Evolutionary conservation across 306 rosid genomes (phyloP), one percentile per base, ranked within the genome.

Genomic region (Cicer yamashitae): DNA sequence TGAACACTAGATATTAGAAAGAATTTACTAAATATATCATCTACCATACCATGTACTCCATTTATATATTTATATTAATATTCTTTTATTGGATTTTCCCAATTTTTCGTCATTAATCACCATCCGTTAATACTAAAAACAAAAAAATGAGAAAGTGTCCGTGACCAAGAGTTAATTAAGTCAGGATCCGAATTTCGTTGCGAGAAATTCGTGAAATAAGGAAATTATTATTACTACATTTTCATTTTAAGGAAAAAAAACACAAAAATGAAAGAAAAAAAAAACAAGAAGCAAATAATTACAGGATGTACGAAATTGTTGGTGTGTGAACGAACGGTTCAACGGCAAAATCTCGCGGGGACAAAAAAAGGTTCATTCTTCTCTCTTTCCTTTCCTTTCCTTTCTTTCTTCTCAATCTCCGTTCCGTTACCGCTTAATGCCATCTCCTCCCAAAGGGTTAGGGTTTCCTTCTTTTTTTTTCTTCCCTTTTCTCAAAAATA

Each of bases 271-370:
- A 63, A 14, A 41, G 20, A 1, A 6, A 44, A 13, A 10, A 10
- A 11, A 20, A 25, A 47, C 2, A 6, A 47, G 1, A 10, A 10
- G 3, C 44, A 12, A 30, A 41, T 8, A 13, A 58, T 20, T 22
- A 15, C 50, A 45, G 63, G 38, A 53, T 15, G 7, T 45, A 61
- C 71, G 80, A 37, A 78, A 74, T 79, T 74, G 87, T 81, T 82
- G 71, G 71, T 66, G 40, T 17, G 13, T 25, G 38, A 52, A 70
- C 10, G 98, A 94, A 89, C 96, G 98, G 83, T 91, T 90, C 87
- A 89, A 89, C 88, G 91, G 92, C 89, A 88, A 85, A 72, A 82
- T 85, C 93, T 88, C 85, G 79, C 92, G 90, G 94, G 90, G 92
- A 89, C 87, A 65, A 54, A 71, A 54, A 71, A 56, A 76, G 76